A percentile compares a stretch with the other conserved stretches of the same genome.
Evolutionary conservation across 129 eudicot genomes (phyloP).

Genomic region (Heracleum sosnowskyi): DNA sequence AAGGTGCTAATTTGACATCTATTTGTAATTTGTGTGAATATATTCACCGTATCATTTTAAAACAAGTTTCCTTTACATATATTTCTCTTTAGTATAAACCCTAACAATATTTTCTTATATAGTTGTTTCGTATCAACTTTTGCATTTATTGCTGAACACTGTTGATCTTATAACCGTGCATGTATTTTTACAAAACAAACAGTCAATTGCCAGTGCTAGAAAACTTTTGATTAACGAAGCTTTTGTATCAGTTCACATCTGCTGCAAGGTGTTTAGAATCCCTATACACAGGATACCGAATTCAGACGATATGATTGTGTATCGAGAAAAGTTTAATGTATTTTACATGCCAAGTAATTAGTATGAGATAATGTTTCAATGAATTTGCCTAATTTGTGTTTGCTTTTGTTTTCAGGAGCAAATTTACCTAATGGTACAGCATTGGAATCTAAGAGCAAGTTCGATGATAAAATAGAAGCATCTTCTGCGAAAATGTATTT

Average conservation of each 20-base stretch:
- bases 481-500: conserved; percentile 97
- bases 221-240: neutral
- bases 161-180: neutral
- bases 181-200: too few species aligned
- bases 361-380: neutral
- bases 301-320: neutral
- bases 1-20: conserved; percentile 39
- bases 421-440: conserved; percentile 51
- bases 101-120: neutral
- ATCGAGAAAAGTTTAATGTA: neutral
- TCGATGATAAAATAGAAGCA: conserved; percentile 89
- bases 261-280: neutral
- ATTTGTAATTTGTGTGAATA: conserved; percentile 8
- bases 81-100: neutral
- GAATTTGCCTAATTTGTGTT: neutral
- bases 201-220: neutral
- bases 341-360: neutral
- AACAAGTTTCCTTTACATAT: neutral
- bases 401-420: conserved; percentile 37
- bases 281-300: neutral
- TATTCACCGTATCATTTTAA: neutral
- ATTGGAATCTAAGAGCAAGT: conserved; percentile 58
- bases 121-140: neutral
- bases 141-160: neutral
- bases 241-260: neutral